phyloP scores from a whole-genome alignment of 1,139 yeast species.

The Kodamaea ohmeri region DNA sequence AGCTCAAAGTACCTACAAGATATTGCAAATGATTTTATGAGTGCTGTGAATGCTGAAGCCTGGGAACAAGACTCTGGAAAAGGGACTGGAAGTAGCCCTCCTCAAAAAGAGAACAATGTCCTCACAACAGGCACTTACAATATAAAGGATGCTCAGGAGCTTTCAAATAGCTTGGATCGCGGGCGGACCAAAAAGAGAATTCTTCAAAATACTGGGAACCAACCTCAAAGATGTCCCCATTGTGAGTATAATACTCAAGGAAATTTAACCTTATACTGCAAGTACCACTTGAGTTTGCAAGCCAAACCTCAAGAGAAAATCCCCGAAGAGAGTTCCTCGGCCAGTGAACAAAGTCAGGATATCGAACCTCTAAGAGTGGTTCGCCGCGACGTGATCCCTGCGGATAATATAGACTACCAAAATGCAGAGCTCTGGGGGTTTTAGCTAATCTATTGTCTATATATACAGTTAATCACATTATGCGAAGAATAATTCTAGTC shows the following conservation, averaged over 20 bases:
- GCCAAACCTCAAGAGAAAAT: not conserved
- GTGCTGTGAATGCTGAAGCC: conserved; percentile 8
- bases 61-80: conserved; percentile 12
- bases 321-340: not conserved
- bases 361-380: not conserved
- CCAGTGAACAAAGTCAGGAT: not conserved
- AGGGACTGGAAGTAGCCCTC: not conserved
- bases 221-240: not conserved
- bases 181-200: not conserved
- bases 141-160: not conserved
- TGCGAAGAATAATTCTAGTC: not conserved
- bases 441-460: conserved; percentile 3
- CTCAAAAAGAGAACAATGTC: not conserved
- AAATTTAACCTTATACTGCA: not conserved
- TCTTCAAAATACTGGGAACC: not conserved
- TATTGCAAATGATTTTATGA: conserved; percentile 27
- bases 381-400: not conserved
- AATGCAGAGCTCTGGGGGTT: conserved; percentile 4
- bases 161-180: not conserved
- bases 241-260: conserved; percentile 3
- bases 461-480: not conserved
- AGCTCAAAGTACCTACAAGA: conserved; percentile 29
- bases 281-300: conserved; percentile 1
- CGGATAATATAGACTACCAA: not conserved
- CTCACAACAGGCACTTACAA: conserved; percentile 4